Conservation (phyloP, 805 yeast species). For the Sungouiella thailandica region DNA sequence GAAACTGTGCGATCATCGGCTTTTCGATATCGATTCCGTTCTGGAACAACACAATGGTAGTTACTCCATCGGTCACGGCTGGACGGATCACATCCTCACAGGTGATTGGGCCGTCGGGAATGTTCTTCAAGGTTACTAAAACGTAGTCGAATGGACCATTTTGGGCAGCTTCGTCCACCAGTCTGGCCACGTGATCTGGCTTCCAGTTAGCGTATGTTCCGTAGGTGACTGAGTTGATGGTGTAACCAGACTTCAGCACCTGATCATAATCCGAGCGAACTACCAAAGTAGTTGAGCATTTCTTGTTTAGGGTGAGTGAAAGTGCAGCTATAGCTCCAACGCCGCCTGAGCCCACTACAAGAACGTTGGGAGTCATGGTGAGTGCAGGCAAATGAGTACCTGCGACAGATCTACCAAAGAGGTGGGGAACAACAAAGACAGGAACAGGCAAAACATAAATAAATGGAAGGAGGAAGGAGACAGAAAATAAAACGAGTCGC, state of each 20-base stretch:
- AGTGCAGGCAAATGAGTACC: too few relatives aligned
- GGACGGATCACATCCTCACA: conserved; percentile 39
- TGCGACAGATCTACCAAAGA: too few relatives aligned
- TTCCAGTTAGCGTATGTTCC: conserved; percentile 12
- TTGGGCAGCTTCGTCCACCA: conserved; percentile 10
- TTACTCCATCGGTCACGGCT: conserved; percentile 17
- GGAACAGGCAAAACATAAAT: too few relatives aligned
- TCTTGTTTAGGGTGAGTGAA: conserved; percentile 7
- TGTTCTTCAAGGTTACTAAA: conserved; percentile 57
- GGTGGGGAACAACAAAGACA: too few relatives aligned
- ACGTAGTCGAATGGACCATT: conserved; percentile 31
- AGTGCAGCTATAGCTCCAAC: conserved; percentile 16
- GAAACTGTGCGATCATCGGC: conserved; percentile 47
- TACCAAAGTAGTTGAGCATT: conserved; percentile 12
- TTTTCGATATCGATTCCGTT: conserved; percentile 63
- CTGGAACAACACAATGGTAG: conserved; percentile 55
- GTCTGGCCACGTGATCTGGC: conserved; percentile 9
- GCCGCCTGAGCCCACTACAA: conserved; percentile 17
- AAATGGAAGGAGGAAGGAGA: too few relatives aligned
- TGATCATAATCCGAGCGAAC: conserved; percentile 14
- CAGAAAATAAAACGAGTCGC: too few relatives aligned
- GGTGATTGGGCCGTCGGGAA: conserved; percentile 41
- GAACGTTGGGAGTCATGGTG: conserved; percentile 9
- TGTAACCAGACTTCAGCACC: conserved; percentile 10
- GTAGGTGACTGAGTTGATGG: conserved; percentile 12